A percentile compares a stretch with the other conserved stretches of the same genome.
Evolutionary conservation across 805 yeast genomes (phyloP).

Genomic region (Candida caryicola): DNA sequence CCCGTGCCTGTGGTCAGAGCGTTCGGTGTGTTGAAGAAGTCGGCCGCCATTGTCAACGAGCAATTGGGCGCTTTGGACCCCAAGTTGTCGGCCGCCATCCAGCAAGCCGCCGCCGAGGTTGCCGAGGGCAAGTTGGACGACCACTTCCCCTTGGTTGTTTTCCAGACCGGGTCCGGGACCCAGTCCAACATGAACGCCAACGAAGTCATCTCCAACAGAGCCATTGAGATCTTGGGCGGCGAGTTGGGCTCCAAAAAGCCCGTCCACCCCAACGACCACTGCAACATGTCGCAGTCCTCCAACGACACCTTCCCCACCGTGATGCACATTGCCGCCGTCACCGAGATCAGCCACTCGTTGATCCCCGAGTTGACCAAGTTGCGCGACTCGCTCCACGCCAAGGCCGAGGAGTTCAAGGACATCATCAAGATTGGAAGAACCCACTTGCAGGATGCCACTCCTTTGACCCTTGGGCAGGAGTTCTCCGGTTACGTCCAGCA

Average conservation of each 20-base stretch:
- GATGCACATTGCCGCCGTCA: slow-evolving; percentile 98
- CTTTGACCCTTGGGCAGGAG: slow-evolving; percentile 96
- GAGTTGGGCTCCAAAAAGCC: slow-evolving; percentile 86
- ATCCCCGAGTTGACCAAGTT: slow-evolving; percentile 77
- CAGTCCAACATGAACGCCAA: slow-evolving; percentile 99
- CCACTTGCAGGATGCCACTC: slow-evolving; percentile 98
- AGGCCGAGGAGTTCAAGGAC: slow-evolving; percentile 77
- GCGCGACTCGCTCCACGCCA: slow-evolving; percentile 72
- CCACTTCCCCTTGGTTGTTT: slow-evolving; percentile 96
- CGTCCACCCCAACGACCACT: slow-evolving; percentile 98
- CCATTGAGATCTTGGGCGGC: slow-evolving; percentile 94
- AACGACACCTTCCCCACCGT: slow-evolving; percentile 99
- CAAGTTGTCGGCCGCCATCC: slow-evolving; percentile 77
- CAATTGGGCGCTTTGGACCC: slow-evolving; percentile 79
- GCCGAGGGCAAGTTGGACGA: slow-evolving; percentile 85
- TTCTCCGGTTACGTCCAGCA: slow-evolving; percentile 96
- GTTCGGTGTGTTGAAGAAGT: slow-evolving; percentile 90
- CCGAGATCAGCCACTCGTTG: slow-evolving; percentile 72
- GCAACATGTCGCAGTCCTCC: slow-evolving; percentile 97
- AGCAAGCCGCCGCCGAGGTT: slow-evolving; percentile 94
- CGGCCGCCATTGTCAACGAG: slow-evolving; percentile 89
- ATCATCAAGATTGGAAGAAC: slow-evolving; percentile 99
- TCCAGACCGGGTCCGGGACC: slow-evolving; percentile 99
- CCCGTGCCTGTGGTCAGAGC: slow-evolving; percentile 90
- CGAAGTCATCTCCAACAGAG: slow-evolving; percentile 97